Evolutionary conservation across 2,329 filamentous ascomycete species (phyloP).

Genomic region (Aureobasidium sp.): DNA sequence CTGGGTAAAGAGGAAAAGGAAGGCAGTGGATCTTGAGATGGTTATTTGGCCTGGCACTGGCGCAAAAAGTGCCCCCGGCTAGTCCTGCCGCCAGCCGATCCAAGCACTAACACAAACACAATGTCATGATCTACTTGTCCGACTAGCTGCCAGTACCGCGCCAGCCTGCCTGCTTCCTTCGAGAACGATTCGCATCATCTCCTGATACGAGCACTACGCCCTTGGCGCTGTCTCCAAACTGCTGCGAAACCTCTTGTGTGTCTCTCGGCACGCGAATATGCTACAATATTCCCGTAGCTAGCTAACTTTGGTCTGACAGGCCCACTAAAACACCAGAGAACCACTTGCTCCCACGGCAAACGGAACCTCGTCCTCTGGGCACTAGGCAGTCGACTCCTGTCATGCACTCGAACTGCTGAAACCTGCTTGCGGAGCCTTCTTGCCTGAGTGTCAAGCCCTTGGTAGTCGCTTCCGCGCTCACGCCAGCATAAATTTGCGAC

Average conservation of each 20-base stretch:
- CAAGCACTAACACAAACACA: background rate
- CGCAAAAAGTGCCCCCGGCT: conserved; percentile 3
- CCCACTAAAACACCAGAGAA: background rate
- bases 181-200: conserved; percentile 6
- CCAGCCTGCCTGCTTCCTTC: background rate
- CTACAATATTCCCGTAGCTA: background rate
- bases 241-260: background rate
- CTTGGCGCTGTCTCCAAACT: background rate
- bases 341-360: background rate
- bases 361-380: background rate
- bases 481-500: background rate
- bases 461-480: background rate
- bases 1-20: conserved; percentile 3
- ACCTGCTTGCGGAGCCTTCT: background rate
- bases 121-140: background rate
- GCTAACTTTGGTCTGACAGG: conserved; percentile 12
- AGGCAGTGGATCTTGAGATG: background rate
- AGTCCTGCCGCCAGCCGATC: background rate
- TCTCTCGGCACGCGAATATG: background rate
- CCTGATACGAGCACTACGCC: background rate
- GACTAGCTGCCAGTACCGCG: background rate
- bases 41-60: background rate
- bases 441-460: background rate
- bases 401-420: background rate
- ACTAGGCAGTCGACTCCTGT: background rate